These are phyloP conservation scores for Thermoascus crustaceus DNA, from an alignment of 2,329 filamentous ascomycete species.

Conservation along the genomic window DNA sequence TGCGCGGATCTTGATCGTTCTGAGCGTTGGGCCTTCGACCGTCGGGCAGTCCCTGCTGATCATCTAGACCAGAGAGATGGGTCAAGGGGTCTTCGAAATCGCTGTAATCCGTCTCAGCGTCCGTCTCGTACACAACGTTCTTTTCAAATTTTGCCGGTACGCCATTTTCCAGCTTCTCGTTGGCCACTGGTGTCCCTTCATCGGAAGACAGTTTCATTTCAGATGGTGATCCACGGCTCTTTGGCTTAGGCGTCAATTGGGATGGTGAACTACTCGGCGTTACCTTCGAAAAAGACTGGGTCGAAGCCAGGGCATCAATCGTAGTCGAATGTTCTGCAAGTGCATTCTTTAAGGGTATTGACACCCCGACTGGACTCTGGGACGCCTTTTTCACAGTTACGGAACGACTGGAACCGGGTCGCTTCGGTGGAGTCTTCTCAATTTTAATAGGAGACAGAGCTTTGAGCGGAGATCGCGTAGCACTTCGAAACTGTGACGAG, in stretches of 20 bases:
- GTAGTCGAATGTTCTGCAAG: neutral
- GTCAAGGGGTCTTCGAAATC: slow-evolving; percentile 19
- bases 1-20: slow-evolving; percentile 8
- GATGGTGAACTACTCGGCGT: no score
- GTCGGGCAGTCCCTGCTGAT: neutral
- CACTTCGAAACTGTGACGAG: slow-evolving; percentile 24
- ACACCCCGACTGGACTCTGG: slow-evolving; percentile 4
- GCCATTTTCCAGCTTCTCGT: neutral
- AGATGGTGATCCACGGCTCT: neutral
- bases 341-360: slow-evolving; percentile 1
- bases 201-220: neutral
- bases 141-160: slow-evolving; percentile 14
- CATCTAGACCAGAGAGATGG: slow-evolving; percentile 8
- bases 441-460: slow-evolving; percentile 1
- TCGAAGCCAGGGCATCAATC: neutral
- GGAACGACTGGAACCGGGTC: slow-evolving; percentile 6
- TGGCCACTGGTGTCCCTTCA: neutral
- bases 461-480: slow-evolving; percentile 21
- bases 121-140: slow-evolving; percentile 36
- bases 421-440: slow-evolving; percentile 14
- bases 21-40: slow-evolving; percentile 3
- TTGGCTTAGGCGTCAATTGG: neutral
- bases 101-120: slow-evolving; percentile 30
- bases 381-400: slow-evolving; percentile 5
- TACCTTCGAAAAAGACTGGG: neutral